phyloP scores from a whole-genome alignment of 2,329 filamentous ascomycete genomes.

The Colletotrichum sansevieriae region DNA sequence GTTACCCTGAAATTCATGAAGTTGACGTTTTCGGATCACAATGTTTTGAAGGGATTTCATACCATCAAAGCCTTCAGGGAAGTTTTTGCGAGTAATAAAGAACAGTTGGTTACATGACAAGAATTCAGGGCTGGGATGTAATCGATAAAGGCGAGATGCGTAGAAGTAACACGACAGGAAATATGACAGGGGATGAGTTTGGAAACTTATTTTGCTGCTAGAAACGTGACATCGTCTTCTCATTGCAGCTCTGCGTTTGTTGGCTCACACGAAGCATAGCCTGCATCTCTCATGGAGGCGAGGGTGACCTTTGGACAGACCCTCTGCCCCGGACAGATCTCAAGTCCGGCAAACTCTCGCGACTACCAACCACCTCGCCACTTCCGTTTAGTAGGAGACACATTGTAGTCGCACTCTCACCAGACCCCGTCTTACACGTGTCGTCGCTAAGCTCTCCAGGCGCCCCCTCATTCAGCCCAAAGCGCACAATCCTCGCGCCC shows the following conservation, averaged over 20 bases:
- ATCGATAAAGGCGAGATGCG: too few relatives aligned
- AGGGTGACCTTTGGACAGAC: slow-evolving; percentile 22
- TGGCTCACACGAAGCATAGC: not conserved
- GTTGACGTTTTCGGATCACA: too few relatives aligned
- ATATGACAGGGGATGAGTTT: too few relatives aligned
- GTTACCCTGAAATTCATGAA: too few relatives aligned
- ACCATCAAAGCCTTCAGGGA: too few relatives aligned
- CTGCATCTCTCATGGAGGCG: not conserved
- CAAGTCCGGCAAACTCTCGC: slow-evolving; percentile 34
- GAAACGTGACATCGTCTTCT: not conserved
- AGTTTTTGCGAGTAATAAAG: too few relatives aligned
- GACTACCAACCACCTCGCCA: slow-evolving; percentile 33
- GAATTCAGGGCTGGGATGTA: too few relatives aligned
- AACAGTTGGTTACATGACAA: too few relatives aligned
- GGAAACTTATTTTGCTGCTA: too few relatives aligned
- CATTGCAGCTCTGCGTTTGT: not conserved
- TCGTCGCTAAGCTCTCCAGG: not conserved
- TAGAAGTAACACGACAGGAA: too few relatives aligned
- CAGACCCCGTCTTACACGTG: not conserved
- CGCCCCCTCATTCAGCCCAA: slow-evolving; percentile 3
- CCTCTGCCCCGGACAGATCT: slow-evolving; percentile 33
- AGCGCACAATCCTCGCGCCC: slow-evolving; percentile 18
- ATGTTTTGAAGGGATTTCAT: too few relatives aligned
- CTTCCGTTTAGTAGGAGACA: slow-evolving; percentile 21
- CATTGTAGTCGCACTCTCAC: not conserved